Base-by-base conservation (phyloP, 495 filamentous ascomycete genomes). In the Podospora sp. region DNA sequence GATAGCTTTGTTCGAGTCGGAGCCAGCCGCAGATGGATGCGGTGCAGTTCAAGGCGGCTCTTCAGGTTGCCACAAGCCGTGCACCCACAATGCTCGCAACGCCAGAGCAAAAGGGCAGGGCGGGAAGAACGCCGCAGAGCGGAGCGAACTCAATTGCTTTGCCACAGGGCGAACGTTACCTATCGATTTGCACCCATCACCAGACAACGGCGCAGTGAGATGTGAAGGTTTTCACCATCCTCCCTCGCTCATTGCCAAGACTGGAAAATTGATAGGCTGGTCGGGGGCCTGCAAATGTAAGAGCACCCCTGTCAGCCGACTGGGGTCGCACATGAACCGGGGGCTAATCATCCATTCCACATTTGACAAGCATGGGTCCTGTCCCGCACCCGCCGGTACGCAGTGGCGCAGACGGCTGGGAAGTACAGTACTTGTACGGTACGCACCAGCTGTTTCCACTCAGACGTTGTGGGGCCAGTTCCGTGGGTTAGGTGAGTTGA, bases 401-500 rank as follows among this genome's bases (percentile, higher is more conserved):
- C 21, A 29, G 62, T 65, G 62, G 62, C 62, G 62, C 62, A 65
- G 50, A 24, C 36, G 18, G 25, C 40, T n/a, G 27, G 14, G 62
- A 55, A 40, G 62, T 55, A 65, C 62, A 20, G 62, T 56, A 56
- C 52, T 36, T 12, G 51, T 24, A 64, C 51, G 21, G 62, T 64
- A 65, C 52, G 62, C 20, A 25, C 36, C 26, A 21, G 29, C 27
- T 53, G 36, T 21, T 63, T 53, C 40, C 61, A 53, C 27, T 40
- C 16, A 20, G 33, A 50, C 55, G 55, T 40, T 40, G 62, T 57
- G 62, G 62, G 52, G 33, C 20, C 6, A 12, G 22, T 61, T 55
- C 46, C 26, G 49, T 68, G 65, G 66, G 69, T 71, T 35, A 65
- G 69, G 69, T 61, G 69, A 71, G 66, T 69, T 61, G 36, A 51